Percentiles rank a stretch among this genome's conserved stretches.
Conservation (phyloP, 2,329 filamentous ascomycete genomes). For the Trichoderma koningii region DNA sequence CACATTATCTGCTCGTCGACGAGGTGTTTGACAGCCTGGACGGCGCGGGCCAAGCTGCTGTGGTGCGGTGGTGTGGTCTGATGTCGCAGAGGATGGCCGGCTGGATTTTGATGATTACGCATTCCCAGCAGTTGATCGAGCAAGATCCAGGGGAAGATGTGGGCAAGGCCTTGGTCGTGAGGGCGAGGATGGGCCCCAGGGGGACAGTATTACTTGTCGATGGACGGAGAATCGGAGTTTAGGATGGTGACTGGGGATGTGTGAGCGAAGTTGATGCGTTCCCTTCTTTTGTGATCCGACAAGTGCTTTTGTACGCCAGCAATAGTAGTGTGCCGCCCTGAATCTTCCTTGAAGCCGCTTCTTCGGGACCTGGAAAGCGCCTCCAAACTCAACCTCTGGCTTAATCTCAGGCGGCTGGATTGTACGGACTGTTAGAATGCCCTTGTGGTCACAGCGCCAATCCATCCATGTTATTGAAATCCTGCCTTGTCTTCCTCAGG, state of each 20-base stretch:
- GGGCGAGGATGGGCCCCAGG: conserved; percentile 28
- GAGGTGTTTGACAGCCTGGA: conserved; percentile 33
- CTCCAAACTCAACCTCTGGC: no score
- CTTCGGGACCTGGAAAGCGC: no score
- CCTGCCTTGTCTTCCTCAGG: no score
- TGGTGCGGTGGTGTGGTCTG: conserved; percentile 29
- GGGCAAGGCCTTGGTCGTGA: conserved; percentile 24
- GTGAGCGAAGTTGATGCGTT: neutral
- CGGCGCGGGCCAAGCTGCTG: conserved; percentile 29
- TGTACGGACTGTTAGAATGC: no score
- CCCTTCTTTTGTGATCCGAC: no score
- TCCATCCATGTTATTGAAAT: no score
- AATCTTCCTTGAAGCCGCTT: no score
- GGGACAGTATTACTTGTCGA: conserved; percentile 29
- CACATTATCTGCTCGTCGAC: conserved; percentile 32
- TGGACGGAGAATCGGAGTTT: conserved; percentile 28
- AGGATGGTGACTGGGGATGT: neutral
- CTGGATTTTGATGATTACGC: conserved; percentile 32
- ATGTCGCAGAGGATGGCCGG: conserved; percentile 27
- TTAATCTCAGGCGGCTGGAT: no score
- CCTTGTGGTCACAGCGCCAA: no score
- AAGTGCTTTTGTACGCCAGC: no score
- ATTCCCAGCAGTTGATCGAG: conserved; percentile 30
- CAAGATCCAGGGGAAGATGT: conserved; percentile 26
- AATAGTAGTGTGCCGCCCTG: no score